These are phyloP conservation scores for Sporothrix euskadiensis DNA, from an alignment of 2,329 filamentous ascomycete species.

Conservation along the genomic window DNA sequence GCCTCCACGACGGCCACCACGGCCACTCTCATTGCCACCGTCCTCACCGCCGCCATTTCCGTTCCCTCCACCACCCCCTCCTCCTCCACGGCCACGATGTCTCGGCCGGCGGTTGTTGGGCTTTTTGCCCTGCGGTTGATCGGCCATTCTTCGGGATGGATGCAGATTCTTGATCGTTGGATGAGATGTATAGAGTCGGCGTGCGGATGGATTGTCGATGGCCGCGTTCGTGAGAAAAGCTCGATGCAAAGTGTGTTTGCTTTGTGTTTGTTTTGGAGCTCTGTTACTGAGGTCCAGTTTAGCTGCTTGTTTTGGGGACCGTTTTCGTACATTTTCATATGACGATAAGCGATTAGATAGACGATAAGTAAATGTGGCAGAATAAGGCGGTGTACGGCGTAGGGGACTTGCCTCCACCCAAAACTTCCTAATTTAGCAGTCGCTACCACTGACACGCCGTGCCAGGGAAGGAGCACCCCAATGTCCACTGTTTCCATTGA, in stretches of 20 bases:
- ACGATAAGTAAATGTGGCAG: constrained; percentile 10
- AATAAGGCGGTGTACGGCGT: not conserved
- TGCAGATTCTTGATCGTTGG: too few relatives aligned
- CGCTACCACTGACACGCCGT: not conserved
- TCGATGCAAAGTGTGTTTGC: not conserved
- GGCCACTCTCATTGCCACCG: not conserved
- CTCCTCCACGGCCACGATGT: not conserved
- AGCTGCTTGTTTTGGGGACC: not conserved
- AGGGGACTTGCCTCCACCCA: not conserved
- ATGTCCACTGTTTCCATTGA: not conserved
- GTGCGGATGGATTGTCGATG: not conserved
- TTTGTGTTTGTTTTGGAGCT: constrained; percentile 15
- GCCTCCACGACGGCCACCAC: not conserved
- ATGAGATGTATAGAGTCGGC: not conserved
- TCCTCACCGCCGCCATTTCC: not conserved
- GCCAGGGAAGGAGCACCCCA: not conserved
- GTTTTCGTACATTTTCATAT: not conserved
- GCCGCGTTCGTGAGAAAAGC: not conserved
- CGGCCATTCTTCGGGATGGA: not conserved
- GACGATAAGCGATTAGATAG: constrained; percentile 24
- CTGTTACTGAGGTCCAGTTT: not conserved
- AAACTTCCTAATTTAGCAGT: not conserved
- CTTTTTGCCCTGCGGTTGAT: constrained; percentile 16
- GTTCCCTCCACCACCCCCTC: too few relatives aligned
- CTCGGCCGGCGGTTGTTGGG: constrained; percentile 5